A percentile compares a stretch with the other conserved stretches of the same genome.
phyloP scores from a whole-genome alignment of 2,329 filamentous ascomycete species.

The Venturia asperata region DNA sequence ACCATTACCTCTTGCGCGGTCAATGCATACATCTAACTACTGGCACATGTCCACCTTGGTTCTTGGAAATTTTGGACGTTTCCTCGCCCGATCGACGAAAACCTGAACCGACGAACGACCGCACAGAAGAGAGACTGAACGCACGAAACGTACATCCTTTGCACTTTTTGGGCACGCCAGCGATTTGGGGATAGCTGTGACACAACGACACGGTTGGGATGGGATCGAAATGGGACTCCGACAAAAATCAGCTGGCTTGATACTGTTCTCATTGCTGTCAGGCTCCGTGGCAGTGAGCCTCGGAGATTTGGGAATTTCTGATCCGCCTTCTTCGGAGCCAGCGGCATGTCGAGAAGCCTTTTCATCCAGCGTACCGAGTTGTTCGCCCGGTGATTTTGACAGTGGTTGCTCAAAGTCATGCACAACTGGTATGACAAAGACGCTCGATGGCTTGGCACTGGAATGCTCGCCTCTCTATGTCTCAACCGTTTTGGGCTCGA shows the following conservation, averaged over 20 bases:
- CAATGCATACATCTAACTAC: not conserved
- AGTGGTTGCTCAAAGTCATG: slow-evolving; percentile 1
- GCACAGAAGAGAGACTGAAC: not conserved
- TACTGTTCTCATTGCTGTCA: not conserved
- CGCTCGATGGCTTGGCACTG: not conserved
- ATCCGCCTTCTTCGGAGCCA: not conserved
- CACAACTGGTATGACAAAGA: not conserved
- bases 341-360: not conserved
- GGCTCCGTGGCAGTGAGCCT: not conserved
- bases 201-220: not conserved
- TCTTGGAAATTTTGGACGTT: not conserved
- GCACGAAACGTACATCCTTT: not conserved
- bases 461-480: slow-evolving; percentile 4
- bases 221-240: not conserved
- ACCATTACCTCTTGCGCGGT: not conserved
- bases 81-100: not conserved
- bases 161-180: not conserved
- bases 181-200: not conserved
- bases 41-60: not conserved
- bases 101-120: not conserved
- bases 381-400: not conserved
- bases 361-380: not conserved
- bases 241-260: not conserved
- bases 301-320: not conserved
- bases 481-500: not conserved